Percentiles rank a stretch among this genome's conserved stretches.
These are phyloP conservation scores for Fraxinus paxiana DNA, from an alignment of 305 asterid genomes.

Conservation along the genomic window DNA sequence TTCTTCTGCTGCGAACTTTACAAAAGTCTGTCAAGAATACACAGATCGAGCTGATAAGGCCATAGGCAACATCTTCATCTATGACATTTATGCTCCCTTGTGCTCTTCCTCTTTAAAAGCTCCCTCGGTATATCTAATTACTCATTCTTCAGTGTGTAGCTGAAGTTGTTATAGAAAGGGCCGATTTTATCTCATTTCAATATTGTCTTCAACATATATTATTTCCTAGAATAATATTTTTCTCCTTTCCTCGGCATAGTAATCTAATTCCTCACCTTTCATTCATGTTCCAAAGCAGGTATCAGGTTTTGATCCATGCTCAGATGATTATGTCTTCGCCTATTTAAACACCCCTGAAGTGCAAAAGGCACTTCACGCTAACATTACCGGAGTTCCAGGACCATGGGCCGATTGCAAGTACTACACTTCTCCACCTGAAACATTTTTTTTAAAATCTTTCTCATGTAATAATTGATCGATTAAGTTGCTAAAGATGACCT, in stretches of 20 bases:
- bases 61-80: background rate
- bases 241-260: constrained; percentile 7
- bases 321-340: constrained; percentile 15
- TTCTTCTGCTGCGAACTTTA: background rate
- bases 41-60: background rate
- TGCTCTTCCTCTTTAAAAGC: constrained; percentile 9
- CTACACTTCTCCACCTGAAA: background rate
- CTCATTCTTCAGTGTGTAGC: background rate
- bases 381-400: constrained; percentile 19
- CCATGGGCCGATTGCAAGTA: constrained; percentile 31
- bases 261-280: background rate
- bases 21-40: constrained; percentile 21
- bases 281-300: background rate
- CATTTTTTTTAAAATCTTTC: background rate
- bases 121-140: constrained; percentile 14
- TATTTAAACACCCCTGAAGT: constrained; percentile 27
- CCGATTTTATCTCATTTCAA: background rate
- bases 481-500: background rate
- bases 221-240: background rate
- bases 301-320: constrained; percentile 25
- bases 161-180: background rate
- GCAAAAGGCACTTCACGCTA: constrained; percentile 29
- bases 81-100: background rate
- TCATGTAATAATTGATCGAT: background rate
- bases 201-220: background rate